Percentiles rank a stretch among this genome's conserved stretches.
These are phyloP conservation scores for Vigna mungo DNA, from an alignment of 306 rosid genomes.

Conservation along the genomic window DNA sequence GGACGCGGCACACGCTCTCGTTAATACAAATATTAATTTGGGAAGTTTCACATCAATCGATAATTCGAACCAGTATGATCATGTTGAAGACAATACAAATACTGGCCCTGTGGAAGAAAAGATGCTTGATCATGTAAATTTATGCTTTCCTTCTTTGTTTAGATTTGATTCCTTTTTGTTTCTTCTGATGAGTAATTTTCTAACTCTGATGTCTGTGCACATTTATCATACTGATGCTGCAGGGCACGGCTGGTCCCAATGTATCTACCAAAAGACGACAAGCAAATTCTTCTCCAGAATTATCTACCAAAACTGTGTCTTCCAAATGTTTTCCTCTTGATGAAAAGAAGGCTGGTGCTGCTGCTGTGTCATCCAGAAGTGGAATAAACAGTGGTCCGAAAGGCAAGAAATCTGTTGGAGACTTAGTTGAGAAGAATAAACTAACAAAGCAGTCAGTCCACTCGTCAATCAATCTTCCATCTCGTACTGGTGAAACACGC, in stretches of 20 bases:
- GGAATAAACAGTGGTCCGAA: constrained; percentile 41
- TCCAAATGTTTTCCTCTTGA: constrained; percentile 46
- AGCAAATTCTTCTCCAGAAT: constrained; percentile 51
- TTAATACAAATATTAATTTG: constrained; percentile 23
- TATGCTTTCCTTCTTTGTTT: constrained; percentile 32
- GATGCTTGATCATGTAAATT: constrained; percentile 48
- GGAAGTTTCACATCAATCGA: constrained; percentile 41
- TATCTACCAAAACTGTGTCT: constrained; percentile 39
- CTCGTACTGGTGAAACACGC: constrained; percentile 47
- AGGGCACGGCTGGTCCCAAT: constrained; percentile 49
- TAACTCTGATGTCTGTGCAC: background rate
- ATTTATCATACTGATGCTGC: constrained; percentile 47
- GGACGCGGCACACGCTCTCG: constrained; percentile 39
- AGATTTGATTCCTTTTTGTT: constrained; percentile 19
- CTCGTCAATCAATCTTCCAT: constrained; percentile 61
- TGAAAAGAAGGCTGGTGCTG: constrained; percentile 42
- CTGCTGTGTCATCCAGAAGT: constrained; percentile 13
- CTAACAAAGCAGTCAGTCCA: constrained; percentile 55
- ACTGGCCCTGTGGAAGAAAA: constrained; percentile 41
- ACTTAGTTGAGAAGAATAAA: constrained; percentile 50
- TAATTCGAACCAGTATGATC: constrained; percentile 45
- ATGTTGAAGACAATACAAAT: constrained; percentile 46
- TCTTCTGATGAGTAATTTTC: constrained; percentile 23
- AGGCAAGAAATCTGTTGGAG: constrained; percentile 48
- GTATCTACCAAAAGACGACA: constrained; percentile 49